A percentile compares a stretch with the other conserved stretches of the same genome.
Conservation (phyloP, 768 basidiomycete species). For the Lenzites betulinus region DNA sequence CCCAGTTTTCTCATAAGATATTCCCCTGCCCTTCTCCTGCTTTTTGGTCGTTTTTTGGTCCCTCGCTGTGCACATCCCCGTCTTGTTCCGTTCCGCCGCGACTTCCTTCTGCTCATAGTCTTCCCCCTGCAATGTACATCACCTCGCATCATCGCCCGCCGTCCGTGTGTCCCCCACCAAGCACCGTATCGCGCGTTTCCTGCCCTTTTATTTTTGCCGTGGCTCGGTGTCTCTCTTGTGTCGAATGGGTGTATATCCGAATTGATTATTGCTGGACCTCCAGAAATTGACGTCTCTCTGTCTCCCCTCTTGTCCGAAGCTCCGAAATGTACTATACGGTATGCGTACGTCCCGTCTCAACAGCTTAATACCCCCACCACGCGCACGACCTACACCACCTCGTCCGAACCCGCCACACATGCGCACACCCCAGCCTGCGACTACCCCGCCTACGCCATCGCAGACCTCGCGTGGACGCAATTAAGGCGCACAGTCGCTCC, state of each 20-base stretch:
- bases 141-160: neutral
- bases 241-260: neutral
- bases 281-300: no score
- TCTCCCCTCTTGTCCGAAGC: no score
- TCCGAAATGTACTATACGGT: neutral
- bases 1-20: neutral
- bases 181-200: neutral
- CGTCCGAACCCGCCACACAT: no score
- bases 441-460: no score
- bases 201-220: neutral
- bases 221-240: neutral
- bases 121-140: constrained; percentile 9
- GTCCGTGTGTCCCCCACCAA: neutral
- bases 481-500: no score
- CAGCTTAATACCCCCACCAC: no score
- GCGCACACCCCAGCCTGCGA: no score
- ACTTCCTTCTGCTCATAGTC: neutral
- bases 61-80: neutral
- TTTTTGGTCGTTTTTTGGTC: neutral
- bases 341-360: neutral
- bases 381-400: no score
- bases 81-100: neutral
- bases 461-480: no score
- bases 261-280: no score
- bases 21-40: neutral